These are phyloP conservation scores for Carex parvula DNA, from an alignment of 176 grass and related monocot species.

Conservation along the genomic window DNA sequence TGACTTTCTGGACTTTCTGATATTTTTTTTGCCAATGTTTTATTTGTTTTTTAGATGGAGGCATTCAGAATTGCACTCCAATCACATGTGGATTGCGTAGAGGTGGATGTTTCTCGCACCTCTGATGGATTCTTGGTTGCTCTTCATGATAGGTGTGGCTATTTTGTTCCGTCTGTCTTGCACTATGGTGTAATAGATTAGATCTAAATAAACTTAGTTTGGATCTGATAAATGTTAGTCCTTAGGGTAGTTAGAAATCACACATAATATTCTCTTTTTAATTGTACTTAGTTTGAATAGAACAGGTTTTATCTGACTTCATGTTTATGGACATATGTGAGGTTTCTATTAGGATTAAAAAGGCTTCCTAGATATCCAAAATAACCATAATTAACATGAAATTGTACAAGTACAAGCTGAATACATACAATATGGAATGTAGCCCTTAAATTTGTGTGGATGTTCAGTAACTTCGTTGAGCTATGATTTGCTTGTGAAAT, in stretches of 20 bases:
- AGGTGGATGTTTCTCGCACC: conserved; percentile 78
- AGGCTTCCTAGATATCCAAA: background rate
- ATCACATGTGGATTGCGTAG: conserved; percentile 71
- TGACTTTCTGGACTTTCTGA: background rate
- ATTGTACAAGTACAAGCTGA: background rate
- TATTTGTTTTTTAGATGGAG: conserved; percentile 47
- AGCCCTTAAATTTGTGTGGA: background rate
- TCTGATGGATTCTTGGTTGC: conserved; percentile 63
- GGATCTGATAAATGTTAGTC: background rate
- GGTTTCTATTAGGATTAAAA: background rate
- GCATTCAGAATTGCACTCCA: conserved; percentile 64
- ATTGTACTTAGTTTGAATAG: background rate
- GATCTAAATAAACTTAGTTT: background rate
- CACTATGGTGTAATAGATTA: background rate
- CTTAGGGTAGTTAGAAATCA: background rate
- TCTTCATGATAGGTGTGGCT: conserved; percentile 60
- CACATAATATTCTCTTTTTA: background rate
- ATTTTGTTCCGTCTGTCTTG: background rate
- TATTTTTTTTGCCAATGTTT: background rate
- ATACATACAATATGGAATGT: background rate
- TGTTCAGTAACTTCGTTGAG: background rate
- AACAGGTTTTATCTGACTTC: background rate
- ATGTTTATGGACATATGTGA: background rate
- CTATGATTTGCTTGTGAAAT: conserved; percentile 23
- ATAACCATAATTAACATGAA: background rate